Base-by-base conservation (phyloP, 805 yeast species). In the Saccharomycopsis fermentans region DNA sequence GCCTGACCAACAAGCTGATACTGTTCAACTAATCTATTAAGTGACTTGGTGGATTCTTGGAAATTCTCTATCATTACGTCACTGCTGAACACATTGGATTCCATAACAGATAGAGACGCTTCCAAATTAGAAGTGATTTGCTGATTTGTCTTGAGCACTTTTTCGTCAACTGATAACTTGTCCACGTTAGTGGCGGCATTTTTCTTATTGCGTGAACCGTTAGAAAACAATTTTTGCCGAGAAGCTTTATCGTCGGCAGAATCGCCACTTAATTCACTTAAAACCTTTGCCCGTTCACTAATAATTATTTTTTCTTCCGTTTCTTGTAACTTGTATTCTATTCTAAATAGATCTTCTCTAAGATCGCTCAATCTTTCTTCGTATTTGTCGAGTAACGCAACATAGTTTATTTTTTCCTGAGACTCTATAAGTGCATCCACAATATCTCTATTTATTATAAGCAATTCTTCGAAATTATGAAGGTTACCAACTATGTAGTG, bases 111-210 rank as follows among this genome's bases (percentile, higher is more conserved):
- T 34, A 59, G 59, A 5, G 62, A 52, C 1, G 56, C 32, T 40
- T 54, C 58, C 4, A 61, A 39, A 35, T 43, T 37, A 16, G 58
- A 47, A 9, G 63, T 58, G 19, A 61, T 61, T 27, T 51, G 43
- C 21, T 54, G 55, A 47, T 61, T 61, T 11, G 63, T 56, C 37
- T 61, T 61, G 24, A 61, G 40, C 8, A 61, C 57, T 35, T 61
- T 61, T 48, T 61, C 54, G 40, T 61, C 59, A n/a, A 57, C 57
- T 9, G 57, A 40, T 17, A 61, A 47, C 4, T 40, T 35, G 40
- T 56, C 58, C 17, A 58, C 12, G 37, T 43, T 17, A 32, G 16
- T 40, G 11, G 32, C 14, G 4, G n/a, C 19, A 27, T 12, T 48
- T 1, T 24, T 48, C n/a, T 11, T 47, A 8, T 26, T 40, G 14